Evolutionary conservation across 1,139 yeast genomes (phyloP).

Genomic region (Casaregolazyma suthepensis): DNA sequence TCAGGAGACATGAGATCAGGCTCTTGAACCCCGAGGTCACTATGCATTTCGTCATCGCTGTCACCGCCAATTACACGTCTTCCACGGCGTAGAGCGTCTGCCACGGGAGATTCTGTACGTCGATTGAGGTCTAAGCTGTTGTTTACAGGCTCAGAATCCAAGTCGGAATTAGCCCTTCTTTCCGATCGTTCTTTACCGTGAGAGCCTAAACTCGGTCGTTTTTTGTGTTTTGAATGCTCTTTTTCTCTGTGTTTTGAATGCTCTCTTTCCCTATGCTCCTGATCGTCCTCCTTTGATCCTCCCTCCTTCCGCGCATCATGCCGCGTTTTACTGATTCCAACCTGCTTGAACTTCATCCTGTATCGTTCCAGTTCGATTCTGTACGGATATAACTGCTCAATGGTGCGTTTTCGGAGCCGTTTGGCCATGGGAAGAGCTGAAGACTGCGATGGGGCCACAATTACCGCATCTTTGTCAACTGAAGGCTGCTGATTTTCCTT

Average conservation of each 20-base stretch:
- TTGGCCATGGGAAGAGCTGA: neutral
- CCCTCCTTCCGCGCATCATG: conserved; percentile 5
- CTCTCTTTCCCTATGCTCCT: neutral
- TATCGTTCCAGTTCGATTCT: conserved; percentile 8
- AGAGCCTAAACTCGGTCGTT: neutral
- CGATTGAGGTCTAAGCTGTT: neutral
- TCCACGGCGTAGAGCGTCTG: neutral
- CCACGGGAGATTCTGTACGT: neutral
- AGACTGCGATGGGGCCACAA: neutral
- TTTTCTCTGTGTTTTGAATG: neutral
- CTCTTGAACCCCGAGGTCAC: neutral
- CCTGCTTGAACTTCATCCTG: conserved; percentile 5
- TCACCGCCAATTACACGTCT: conserved; percentile 6
- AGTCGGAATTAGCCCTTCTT: neutral
- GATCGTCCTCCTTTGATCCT: neutral
- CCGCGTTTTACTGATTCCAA: conserved; percentile 3
- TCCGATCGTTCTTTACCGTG: neutral
- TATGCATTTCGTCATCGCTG: neutral
- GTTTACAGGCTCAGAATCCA: neutral
- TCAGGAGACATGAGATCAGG: neutral
- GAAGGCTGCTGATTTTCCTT: neutral
- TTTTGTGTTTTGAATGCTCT: neutral
- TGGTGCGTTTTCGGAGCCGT: conserved; percentile 8
- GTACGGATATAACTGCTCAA: conserved; percentile 8
- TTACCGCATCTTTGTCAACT: neutral